phyloP scores from a whole-genome alignment of 345 rosid species.

The Corchorus olitorius region DNA sequence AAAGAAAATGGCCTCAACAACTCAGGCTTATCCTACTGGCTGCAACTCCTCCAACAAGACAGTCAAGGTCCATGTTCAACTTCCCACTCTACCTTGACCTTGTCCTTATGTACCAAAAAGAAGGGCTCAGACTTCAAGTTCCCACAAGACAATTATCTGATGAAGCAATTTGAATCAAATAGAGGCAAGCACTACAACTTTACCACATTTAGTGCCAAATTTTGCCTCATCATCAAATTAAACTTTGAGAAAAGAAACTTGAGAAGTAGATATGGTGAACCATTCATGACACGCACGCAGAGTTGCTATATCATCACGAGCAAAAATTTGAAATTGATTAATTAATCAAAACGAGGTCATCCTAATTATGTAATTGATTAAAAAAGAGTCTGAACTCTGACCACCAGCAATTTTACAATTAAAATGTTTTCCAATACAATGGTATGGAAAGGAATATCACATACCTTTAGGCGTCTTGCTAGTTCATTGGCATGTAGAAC shows the following conservation, averaged over 20 bases:
- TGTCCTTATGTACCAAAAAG: neutral
- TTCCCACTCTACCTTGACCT: too few relatives aligned
- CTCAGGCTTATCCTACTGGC: too few relatives aligned
- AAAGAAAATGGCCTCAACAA: neutral
- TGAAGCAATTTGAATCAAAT: neutral
- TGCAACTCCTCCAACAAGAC: too few relatives aligned
- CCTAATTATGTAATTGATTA: neutral
- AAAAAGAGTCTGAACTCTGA: neutral
- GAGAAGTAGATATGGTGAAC: too few relatives aligned
- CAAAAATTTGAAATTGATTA: neutral
- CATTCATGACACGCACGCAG: neutral
- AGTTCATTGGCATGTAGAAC: constrained; percentile 91
- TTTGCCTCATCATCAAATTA: neutral
- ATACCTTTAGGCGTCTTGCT: constrained; percentile 67
- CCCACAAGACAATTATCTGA: neutral
- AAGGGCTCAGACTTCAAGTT: neutral
- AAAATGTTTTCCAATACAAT: neutral
- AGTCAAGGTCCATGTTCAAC: too few relatives aligned
- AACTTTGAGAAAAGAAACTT: neutral
- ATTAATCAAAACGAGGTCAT: neutral
- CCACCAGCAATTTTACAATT: neutral
- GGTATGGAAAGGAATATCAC: constrained; percentile 8
- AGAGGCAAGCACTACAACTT: neutral
- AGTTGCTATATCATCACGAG: too few relatives aligned
- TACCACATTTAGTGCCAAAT: neutral